Conservation (phyloP, 495 filamentous ascomycete species). For the Talaromyces liani region DNA sequence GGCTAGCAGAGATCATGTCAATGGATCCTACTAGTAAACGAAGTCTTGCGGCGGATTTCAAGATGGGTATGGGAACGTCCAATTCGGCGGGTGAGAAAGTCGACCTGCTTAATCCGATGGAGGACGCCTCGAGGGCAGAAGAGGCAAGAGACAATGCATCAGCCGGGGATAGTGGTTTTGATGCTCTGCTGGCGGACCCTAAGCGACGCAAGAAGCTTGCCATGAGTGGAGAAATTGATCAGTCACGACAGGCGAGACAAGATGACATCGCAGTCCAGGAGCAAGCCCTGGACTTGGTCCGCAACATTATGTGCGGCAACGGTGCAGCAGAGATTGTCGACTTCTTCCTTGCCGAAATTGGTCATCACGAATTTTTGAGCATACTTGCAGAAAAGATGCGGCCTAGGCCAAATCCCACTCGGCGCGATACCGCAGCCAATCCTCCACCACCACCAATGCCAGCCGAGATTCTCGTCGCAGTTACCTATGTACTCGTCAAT, state of each 20-base stretch:
- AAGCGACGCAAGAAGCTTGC: slow-evolving; percentile 38
- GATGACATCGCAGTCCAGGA: slow-evolving; percentile 85
- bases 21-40: slow-evolving; percentile 31
- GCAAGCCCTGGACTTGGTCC: slow-evolving; percentile 77
- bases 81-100: slow-evolving; percentile 61
- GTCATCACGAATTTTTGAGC: slow-evolving; percentile 65
- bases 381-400: slow-evolving; percentile 67
- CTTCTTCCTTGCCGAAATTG: slow-evolving; percentile 66
- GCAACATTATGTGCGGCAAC: slow-evolving; percentile 75
- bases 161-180: slow-evolving; percentile 32
- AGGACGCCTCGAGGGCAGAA: slow-evolving; percentile 48
- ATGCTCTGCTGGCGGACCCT: slow-evolving; percentile 33
- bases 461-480: slow-evolving; percentile 66
- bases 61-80: slow-evolving; percentile 50
- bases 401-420: slow-evolving; percentile 40
- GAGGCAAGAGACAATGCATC: slow-evolving; percentile 62
- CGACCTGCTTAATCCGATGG: slow-evolving; percentile 54
- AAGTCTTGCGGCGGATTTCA: slow-evolving; percentile 31
- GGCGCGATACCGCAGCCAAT: slow-evolving; percentile 22
- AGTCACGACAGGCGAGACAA: slow-evolving; percentile 48
- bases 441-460: slow-evolving; percentile 37
- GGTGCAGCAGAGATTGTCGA: slow-evolving; percentile 74
- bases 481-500: slow-evolving; percentile 73
- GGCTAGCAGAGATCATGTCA: slow-evolving; percentile 70
- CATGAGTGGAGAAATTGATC: slow-evolving; percentile 40